These are phyloP conservation scores for Tricholoma saponaceum DNA, from an alignment of 768 basidiomycete genomes.

Conservation along the genomic window DNA sequence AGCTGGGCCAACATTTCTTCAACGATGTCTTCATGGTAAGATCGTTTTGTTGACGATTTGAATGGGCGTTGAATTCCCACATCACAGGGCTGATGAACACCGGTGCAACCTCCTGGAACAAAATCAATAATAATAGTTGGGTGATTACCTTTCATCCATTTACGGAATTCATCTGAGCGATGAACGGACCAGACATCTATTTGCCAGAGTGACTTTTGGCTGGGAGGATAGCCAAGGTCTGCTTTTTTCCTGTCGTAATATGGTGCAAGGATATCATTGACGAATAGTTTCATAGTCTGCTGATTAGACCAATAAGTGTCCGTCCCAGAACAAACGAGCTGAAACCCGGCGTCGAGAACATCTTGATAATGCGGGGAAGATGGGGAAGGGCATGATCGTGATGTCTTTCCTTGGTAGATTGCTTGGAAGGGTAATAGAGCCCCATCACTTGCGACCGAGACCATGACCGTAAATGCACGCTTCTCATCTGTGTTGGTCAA, in stretches of 20 bases:
- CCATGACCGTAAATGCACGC: slow-evolving; percentile 31
- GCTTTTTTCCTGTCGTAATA: slow-evolving; percentile 14
- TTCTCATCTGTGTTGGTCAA: slow-evolving; percentile 32
- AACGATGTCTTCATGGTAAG: slow-evolving; percentile 31
- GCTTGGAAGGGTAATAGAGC: slow-evolving; percentile 28
- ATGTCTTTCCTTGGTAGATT: slow-evolving; percentile 24
- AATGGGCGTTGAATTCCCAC: slow-evolving; percentile 34
- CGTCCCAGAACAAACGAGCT: slow-evolving; percentile 7
- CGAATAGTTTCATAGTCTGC: slow-evolving; percentile 12
- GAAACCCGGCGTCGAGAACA: not conserved
- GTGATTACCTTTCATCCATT: slow-evolving; percentile 23
- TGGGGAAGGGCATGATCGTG: not conserved
- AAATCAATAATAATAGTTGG: slow-evolving; percentile 23
- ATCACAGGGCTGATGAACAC: slow-evolving; percentile 28
- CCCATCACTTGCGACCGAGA: slow-evolving; percentile 23
- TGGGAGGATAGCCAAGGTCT: slow-evolving; percentile 6
- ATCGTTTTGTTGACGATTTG: slow-evolving; percentile 27
- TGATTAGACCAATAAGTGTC: slow-evolving; percentile 25
- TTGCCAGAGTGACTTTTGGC: slow-evolving; percentile 9
- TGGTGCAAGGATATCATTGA: slow-evolving; percentile 19
- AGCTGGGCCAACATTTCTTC: slow-evolving; percentile 14
- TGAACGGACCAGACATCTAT: slow-evolving; percentile 31
- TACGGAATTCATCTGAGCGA: slow-evolving; percentile 22
- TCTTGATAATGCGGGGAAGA: not conserved
- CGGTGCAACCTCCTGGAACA: slow-evolving; percentile 30